Evolutionary conservation across 1,284 basidiomycete species (phyloP).

Genomic region (Ceratobasidium sp.): DNA sequence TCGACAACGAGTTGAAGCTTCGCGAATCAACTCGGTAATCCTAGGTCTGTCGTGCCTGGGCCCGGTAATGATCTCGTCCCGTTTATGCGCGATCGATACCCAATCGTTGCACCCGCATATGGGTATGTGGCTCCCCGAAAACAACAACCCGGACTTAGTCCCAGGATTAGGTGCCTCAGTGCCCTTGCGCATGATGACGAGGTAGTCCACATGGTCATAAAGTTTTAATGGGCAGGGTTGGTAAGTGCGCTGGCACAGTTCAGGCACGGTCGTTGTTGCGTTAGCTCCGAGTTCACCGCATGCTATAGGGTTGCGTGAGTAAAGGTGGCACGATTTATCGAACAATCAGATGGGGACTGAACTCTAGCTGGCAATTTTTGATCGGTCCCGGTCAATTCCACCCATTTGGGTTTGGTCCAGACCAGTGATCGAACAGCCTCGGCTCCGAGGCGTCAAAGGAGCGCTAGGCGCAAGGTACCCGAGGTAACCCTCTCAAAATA

Average conservation of each 20-base stretch:
- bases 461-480: background rate
- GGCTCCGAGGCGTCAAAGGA: background rate
- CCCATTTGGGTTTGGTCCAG: background rate
- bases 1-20: background rate
- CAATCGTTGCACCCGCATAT: background rate
- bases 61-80: background rate
- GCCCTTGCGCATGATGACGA: constrained; percentile 5
- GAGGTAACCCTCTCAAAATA: background rate
- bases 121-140: background rate
- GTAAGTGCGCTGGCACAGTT: background rate
- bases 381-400: background rate
- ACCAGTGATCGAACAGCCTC: background rate
- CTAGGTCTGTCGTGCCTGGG: background rate
- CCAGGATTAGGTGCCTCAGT: background rate
- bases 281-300: background rate
- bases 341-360: background rate
- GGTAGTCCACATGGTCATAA: background rate
- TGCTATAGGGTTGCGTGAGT: background rate
- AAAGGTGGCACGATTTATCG: background rate
- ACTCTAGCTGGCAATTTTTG: background rate
- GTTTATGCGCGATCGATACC: background rate
- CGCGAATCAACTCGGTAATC: background rate
- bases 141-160: background rate
- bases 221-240: background rate
- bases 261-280: background rate